These are phyloP conservation scores for Borealophlyctis nickersoniae DNA, from an alignment of 192 early-diverging fungal species.

Conservation along the genomic window DNA sequence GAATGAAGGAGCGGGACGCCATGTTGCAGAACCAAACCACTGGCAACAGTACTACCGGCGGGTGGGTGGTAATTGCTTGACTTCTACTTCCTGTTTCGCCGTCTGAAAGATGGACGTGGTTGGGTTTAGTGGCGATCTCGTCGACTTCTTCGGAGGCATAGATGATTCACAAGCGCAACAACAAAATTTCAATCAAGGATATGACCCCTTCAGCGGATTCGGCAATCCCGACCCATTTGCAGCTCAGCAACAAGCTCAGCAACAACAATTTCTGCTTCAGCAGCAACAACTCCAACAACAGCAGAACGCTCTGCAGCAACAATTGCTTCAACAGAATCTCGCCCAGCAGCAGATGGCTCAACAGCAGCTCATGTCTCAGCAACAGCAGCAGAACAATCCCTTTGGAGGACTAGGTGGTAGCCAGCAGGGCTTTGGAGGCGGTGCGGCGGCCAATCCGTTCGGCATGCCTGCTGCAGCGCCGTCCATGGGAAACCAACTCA, in stretches of 20 bases:
- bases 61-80: not conserved
- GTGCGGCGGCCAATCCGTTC: conserved; percentile 15
- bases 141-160: conserved; percentile 46
- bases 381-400: conserved; percentile 30
- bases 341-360: conserved; percentile 25
- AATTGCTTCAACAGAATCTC: conserved; percentile 33
- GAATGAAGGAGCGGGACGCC: conserved; percentile 21
- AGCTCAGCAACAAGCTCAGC: conserved; percentile 37
- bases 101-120: not conserved
- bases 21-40: conserved; percentile 1
- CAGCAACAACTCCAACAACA: conserved; percentile 33
- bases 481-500: conserved; percentile 14
- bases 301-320: conserved; percentile 28
- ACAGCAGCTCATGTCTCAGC: conserved; percentile 29
- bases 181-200: conserved; percentile 19
- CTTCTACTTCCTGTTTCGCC: not conserved
- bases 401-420: conserved; percentile 28
- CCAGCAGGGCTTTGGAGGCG: conserved; percentile 6
- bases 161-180: conserved; percentile 27
- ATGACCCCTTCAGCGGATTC: conserved; percentile 37
- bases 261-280: conserved; percentile 40
- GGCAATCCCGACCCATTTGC: conserved; percentile 32
- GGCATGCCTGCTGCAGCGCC: conserved; percentile 5
- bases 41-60: not conserved
- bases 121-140: conserved; percentile 29